A percentile compares a stretch with the other conserved stretches of the same genome.
These are phyloP conservation scores for Crithidia acanthocephali DNA, from an alignment of 208 protist species.

Conservation along the genomic window DNA sequence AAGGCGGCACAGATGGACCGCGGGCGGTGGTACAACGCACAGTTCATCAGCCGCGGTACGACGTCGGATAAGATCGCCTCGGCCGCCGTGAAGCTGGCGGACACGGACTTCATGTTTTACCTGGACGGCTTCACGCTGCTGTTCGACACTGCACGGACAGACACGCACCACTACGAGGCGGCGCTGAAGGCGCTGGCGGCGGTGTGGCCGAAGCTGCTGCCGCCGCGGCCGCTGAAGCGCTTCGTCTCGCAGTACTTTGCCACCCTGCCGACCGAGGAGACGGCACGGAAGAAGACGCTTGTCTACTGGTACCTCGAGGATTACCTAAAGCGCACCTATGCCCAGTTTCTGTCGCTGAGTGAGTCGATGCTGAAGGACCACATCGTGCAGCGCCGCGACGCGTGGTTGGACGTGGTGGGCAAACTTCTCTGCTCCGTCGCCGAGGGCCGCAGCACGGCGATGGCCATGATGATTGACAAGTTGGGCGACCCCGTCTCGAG, in stretches of 20 bases:
- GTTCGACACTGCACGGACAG: conserved; percentile 88
- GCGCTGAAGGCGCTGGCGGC: conserved; percentile 87
- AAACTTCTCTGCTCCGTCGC: conserved; percentile 88
- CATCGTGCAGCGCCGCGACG: conserved; percentile 81
- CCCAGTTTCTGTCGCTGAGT: conserved; percentile 85
- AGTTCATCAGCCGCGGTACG: conserved; percentile 89
- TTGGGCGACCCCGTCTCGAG: conserved; percentile 79
- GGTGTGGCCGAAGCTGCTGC: conserved; percentile 89
- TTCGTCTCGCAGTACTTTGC: conserved; percentile 92
- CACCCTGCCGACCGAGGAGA: conserved; percentile 81
- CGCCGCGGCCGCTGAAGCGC: conserved; percentile 83
- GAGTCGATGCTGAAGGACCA: conserved; percentile 92
- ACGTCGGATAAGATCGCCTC: conserved; percentile 88
- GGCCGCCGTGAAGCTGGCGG: conserved; percentile 88
- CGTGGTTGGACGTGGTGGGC: conserved; percentile 86
- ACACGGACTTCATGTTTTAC: conserved; percentile 94
- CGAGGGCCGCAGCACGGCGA: conserved; percentile 73
- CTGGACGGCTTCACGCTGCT: conserved; percentile 89
- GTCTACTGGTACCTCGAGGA: conserved; percentile 94
- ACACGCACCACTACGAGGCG: conserved; percentile 92
- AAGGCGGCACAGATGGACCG: conserved; percentile 68
- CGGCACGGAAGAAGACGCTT: conserved; percentile 64
- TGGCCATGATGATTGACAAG: conserved; percentile 94
- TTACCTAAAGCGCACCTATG: conserved; percentile 91
- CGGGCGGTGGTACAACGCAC: conserved; percentile 86